A percentile compares a stretch with the other conserved stretches of the same genome.
phyloP scores from a whole-genome alignment of 352 stramenopile genomes.

The Phytophthora uliginosa region DNA sequence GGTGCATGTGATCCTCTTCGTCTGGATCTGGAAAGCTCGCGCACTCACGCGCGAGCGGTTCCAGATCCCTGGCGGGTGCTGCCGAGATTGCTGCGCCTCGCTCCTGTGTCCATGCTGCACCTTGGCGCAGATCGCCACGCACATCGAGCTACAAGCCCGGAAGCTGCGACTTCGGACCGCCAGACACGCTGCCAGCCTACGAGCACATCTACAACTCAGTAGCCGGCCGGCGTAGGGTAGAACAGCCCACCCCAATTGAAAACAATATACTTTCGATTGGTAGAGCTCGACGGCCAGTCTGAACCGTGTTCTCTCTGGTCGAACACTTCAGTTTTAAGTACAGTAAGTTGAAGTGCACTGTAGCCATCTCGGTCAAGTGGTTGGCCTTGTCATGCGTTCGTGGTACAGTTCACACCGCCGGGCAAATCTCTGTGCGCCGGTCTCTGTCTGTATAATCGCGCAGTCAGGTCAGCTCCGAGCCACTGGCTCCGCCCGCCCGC shows the following conservation, averaged over 20 bases:
- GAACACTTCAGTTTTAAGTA: conserved; percentile 3
- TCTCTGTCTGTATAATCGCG: neutral
- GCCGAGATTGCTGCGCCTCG: conserved; percentile 37
- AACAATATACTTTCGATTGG: neutral
- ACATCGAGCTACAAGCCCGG: conserved; percentile 63
- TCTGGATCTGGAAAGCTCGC: conserved; percentile 43
- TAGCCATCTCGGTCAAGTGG: neutral
- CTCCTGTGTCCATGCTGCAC: conserved; percentile 51
- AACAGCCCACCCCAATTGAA: no score
- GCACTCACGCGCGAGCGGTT: conserved; percentile 32
- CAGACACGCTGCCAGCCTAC: conserved; percentile 44
- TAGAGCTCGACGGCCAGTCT: neutral
- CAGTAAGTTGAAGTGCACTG: neutral
- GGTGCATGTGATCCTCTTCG: conserved; percentile 39
- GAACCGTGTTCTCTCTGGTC: conserved; percentile 6
- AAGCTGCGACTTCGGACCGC: conserved; percentile 48
- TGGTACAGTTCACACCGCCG: neutral
- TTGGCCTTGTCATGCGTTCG: neutral
- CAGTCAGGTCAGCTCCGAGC: neutral
- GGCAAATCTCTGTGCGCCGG: neutral
- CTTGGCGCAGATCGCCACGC: conserved; percentile 64
- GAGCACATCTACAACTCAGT: neutral
- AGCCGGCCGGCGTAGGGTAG: no score
- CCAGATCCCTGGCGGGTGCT: conserved; percentile 35
- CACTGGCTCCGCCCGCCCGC: conserved; percentile 7